phyloP scores from a whole-genome alignment of 1,284 basidiomycete genomes.

The Porogramme epimiltina region DNA sequence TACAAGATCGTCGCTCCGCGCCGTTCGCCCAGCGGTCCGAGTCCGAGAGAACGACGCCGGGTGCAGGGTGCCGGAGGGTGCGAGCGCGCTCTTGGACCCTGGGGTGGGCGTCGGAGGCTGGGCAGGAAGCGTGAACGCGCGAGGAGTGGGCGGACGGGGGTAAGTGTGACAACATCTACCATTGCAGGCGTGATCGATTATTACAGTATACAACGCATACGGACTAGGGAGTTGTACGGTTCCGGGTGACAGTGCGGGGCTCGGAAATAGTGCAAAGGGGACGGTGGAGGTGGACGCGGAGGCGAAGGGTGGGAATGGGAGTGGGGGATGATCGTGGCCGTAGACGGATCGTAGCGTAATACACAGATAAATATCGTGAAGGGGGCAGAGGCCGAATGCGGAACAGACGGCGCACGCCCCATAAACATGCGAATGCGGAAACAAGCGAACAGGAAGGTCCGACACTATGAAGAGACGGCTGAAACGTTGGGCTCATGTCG shows the following conservation, averaged over 20 bases:
- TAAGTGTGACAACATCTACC: constrained; percentile 16
- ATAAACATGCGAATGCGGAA: too few species aligned
- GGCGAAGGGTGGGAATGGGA: not conserved
- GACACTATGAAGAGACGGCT: too few species aligned
- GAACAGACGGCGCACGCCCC: too few species aligned
- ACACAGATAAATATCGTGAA: constrained; percentile 26
- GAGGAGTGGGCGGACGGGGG: too few species aligned
- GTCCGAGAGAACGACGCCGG: too few species aligned
- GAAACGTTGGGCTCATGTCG: too few species aligned
- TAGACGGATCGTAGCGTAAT: not conserved
- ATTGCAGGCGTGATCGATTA: constrained; percentile 15
- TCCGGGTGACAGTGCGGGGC: constrained; percentile 10
- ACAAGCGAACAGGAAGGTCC: too few species aligned
- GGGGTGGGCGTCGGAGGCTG: too few species aligned
- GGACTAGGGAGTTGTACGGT: constrained; percentile 20
- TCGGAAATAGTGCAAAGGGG: not conserved
- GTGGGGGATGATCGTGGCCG: not conserved
- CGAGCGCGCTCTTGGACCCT: too few species aligned
- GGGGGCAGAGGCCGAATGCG: not conserved
- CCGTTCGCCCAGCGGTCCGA: not conserved
- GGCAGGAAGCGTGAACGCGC: too few species aligned
- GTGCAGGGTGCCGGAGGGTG: too few species aligned
- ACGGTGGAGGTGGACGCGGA: not conserved
- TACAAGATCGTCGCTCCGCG: not conserved
- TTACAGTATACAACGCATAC: constrained; percentile 19